Evolutionary conservation across 2,329 filamentous ascomycete species (phyloP), one percentile per base, ranked within the genome.

Genomic region (Didymella pomorum): DNA sequence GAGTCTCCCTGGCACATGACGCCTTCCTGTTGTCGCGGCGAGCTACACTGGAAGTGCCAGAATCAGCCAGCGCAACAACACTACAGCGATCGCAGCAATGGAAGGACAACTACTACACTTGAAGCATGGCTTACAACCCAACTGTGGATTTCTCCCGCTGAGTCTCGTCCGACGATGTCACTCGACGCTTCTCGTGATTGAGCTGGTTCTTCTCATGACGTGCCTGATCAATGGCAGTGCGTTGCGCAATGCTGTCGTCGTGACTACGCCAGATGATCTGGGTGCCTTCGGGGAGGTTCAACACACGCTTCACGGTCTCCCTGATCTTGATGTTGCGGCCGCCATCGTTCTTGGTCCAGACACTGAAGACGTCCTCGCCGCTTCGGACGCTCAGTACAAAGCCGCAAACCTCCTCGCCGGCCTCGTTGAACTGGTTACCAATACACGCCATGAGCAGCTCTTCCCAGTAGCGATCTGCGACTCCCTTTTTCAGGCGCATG

Each of bases 381-480:
- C 93, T 96, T 62, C 95, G 86, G 63, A 99, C 91, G 76, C 93
- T 98, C 42, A 99, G 84, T 28, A 99, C 95, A 53, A 91, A 92
- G 60, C 95, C 95, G 73, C 94, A 99, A 41, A 99, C 90, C 77
- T 99, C 94, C 68, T 98, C 94, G 49, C 89, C 87, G 35, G 93
- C 93, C 73, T 98, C 95, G 51, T 87, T 86, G 75, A 99, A 98
- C 76, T 97, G 93, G 72, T 98, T 93, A 42, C 95, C 95, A 57
- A 97, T 87, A 69, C 97, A 90, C 25, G 92, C 93, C 69, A 98
- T 83, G 60, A 98, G 81, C 48, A 98, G 83, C 73, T 97, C 92
- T 81, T 99, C 95, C 92, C 95, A 99, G 78, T 96, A 97, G 54
- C 94, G 88, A 78, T 98, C 95, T 18, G 92, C 92, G 20, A 99